Conservation (phyloP, 441 rosid genomes). For the Bruguiera hainesii region DNA sequence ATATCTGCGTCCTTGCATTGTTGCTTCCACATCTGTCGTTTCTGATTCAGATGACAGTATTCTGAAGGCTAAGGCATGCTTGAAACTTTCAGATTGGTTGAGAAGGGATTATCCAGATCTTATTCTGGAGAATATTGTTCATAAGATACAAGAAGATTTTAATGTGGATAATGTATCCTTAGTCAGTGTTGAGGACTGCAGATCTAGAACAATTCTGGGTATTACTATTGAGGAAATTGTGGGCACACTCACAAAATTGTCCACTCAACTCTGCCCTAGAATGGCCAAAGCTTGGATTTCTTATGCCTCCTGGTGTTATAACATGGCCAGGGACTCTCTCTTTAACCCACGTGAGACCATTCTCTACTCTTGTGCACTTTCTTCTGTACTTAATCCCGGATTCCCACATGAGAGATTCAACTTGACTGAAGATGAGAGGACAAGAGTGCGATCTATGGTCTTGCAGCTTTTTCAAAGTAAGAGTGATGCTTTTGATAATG, state of each 20-base stretch:
- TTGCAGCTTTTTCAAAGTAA: conserved; percentile 42
- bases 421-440: conserved; percentile 72
- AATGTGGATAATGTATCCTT: conserved; percentile 36
- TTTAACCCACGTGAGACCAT: conserved; percentile 37
- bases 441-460: conserved; percentile 47
- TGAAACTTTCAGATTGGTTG: conserved; percentile 88
- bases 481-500: conserved; percentile 30
- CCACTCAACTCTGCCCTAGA: conserved; percentile 82
- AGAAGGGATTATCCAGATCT: conserved; percentile 49
- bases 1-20: conserved; percentile 61
- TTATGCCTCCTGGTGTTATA: conserved; percentile 95
- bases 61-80: conserved; percentile 93
- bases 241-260: conserved; percentile 75
- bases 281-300: conserved; percentile 99
- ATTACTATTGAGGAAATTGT: conserved; percentile 66
- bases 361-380: conserved; percentile 52
- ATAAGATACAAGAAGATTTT: conserved; percentile 55
- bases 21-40: conserved; percentile 47
- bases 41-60: conserved; percentile 53
- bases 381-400: conserved; percentile 64
- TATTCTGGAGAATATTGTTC: conserved; percentile 48
- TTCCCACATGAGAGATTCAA: conserved; percentile 60
- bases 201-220: conserved; percentile 35
- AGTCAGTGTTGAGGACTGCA: conserved; percentile 35
- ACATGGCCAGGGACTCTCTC: conserved; percentile 68